Evolutionary conservation across 192 early-diverging fungal species (phyloP).

Genomic region (Coemansia sp.): DNA sequence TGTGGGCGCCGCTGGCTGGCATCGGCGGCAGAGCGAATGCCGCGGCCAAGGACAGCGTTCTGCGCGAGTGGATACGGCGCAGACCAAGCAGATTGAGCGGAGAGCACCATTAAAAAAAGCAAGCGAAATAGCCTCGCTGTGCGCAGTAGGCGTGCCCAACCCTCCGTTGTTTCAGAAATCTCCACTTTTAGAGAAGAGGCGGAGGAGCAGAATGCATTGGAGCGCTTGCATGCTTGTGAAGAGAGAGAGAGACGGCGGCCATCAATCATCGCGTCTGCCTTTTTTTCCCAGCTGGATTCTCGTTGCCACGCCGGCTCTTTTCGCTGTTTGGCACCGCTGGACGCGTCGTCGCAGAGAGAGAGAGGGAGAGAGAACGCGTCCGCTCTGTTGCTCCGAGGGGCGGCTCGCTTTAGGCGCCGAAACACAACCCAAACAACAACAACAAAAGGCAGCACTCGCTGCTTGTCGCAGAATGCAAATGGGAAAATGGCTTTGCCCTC

Average conservation of each 20-base stretch:
- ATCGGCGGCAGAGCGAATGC: slow-evolving; percentile 4
- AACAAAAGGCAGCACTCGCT: neutral
- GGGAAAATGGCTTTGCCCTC: neutral
- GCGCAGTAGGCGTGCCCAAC: no score
- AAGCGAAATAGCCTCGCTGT: neutral
- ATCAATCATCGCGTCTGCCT: neutral
- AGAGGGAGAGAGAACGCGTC: neutral
- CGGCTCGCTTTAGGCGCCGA: neutral
- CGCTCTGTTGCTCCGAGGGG: neutral
- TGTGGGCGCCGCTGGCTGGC: slow-evolving; percentile 27
- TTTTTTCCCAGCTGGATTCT: neutral
- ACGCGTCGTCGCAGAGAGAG: neutral
- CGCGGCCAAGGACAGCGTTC: slow-evolving; percentile 25
- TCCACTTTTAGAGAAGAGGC: neutral
- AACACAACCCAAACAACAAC: neutral
- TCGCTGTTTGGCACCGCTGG: neutral
- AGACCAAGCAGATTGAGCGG: neutral
- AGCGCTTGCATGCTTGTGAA: no score
- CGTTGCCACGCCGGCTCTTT: neutral
- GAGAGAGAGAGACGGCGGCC: no score
- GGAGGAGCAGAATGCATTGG: neutral
- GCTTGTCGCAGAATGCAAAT: neutral
- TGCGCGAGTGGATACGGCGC: slow-evolving; percentile 24
- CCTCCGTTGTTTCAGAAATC: neutral
- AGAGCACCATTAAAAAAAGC: slow-evolving; percentile 10